Percentiles rank a stretch among this genome's conserved stretches.
Conservation (phyloP, 257 asterid species). For the Salvia rosmarinus region DNA sequence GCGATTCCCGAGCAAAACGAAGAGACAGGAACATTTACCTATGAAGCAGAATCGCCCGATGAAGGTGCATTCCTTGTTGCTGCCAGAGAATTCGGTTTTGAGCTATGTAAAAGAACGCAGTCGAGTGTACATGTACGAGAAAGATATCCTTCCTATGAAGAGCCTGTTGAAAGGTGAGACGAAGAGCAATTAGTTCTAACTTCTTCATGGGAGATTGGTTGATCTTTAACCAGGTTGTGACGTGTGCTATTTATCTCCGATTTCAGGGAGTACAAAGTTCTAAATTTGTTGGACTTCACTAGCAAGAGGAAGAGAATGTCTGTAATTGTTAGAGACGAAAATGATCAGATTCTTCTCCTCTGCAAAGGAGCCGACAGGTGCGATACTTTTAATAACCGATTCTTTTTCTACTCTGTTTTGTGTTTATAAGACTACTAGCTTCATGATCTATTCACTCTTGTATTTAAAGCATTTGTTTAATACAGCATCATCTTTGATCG, state of each 20-base stretch:
- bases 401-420: neutral
- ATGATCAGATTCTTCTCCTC: conserved; percentile 74
- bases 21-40: conserved; percentile 68
- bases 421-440: conserved; percentile 5
- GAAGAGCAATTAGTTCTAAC: conserved; percentile 6
- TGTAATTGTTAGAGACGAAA: conserved; percentile 73
- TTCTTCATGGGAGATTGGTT: conserved; percentile 8
- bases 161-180: conserved; percentile 74
- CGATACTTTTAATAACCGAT: no score
- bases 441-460: conserved; percentile 19
- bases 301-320: conserved; percentile 99
- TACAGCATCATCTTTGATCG: conserved; percentile 96
- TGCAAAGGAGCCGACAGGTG: conserved; percentile 96
- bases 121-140: conserved; percentile 69
- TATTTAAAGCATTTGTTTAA: conserved; percentile 35
- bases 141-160: conserved; percentile 66
- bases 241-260: conserved; percentile 12
- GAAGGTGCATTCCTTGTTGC: conserved; percentile 92
- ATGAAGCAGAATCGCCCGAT: conserved; percentile 96
- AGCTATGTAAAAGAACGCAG: conserved; percentile 86
- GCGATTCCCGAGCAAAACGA: conserved; percentile 88
- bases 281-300: conserved; percentile 86
- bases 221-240: conserved; percentile 19
- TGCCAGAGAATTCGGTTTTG: conserved; percentile 96
- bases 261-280: conserved; percentile 88